Evolutionary conservation across 345 rosid genomes (phyloP), one percentile per base, ranked within the genome.

Genomic region (Bretschneidera sinensis): DNA sequence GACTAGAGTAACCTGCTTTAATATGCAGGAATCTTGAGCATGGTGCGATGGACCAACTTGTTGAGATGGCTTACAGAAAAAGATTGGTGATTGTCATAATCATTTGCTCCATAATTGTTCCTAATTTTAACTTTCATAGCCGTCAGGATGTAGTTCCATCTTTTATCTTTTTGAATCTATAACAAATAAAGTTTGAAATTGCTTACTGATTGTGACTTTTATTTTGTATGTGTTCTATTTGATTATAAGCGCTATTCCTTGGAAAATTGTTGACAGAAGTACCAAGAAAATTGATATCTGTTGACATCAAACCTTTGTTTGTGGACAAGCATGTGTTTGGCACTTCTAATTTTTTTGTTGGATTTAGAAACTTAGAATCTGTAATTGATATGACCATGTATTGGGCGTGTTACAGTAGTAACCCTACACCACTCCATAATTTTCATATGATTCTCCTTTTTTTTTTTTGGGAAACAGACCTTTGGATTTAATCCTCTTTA

Each of bases 31-130:
- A 76, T 48, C 43, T 78, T 24, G 99, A 86, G 77, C 74, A 78
- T 48, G 71, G 73, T 51, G 99, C 96, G 31, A 82, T 94, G 89
- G 84, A 90, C 69, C 94, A 88, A 65, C 95, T 88, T 69, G 73
- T 88, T 55, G 88, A 90, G 79, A 81, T 81, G 75, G 97, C 97
- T 55, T 83, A 86, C 78, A 85, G 62, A 68, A 90, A 82, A 78
- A 67, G 84, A 75, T 54, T 86, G 99, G 99, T 94, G 83, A 66
- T 60, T 59, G 39, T 60, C 48, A 33, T 61, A 57, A 5, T 1
- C 45, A 4, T 31, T 31, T 31, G 4, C 35, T 31, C 35, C n/a
- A 31, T 4, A 39, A 48, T 53, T 21, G 14, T 48, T 48, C 22
- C 13, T 24, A 20, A 24, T 17, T 17, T 23, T 17, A n/a, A 22